Base-by-base conservation (phyloP, 2,329 filamentous ascomycete species). In the Westerdykella aurantiaca region DNA sequence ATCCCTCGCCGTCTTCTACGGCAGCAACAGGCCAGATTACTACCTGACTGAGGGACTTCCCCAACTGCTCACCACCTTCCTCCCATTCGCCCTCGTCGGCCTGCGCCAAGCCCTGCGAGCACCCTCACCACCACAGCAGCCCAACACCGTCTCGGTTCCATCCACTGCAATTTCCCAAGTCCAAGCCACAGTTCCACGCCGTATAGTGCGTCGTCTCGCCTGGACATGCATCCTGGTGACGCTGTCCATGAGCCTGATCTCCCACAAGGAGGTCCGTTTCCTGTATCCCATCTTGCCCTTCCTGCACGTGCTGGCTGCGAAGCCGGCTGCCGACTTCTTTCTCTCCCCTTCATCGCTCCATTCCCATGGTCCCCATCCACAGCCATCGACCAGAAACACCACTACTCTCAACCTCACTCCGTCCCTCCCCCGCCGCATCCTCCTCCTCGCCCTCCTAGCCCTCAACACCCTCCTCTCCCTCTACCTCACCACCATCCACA, bases 181-280 rank as follows among this genome's bases (percentile, higher is more conserved):
- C 25, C 4, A 29, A 12, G 38, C 11, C 16, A 5, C 38, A 34
- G 44, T 48, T 22, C 37, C 45, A 22, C 46, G 44, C 21, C 47
- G 37, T 14, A 54, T 62, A 25, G 47, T 63, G n/a, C 16, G 48
- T 13, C 51, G 57, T 31, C 56, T 69, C 13, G 57, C 63, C 37
- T 66, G 58, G 51, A 63, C 63, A 23, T 72, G 80, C 6, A 74
- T 84, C 34, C 50, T 83, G 43, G 67, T 80, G 23, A 85, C 83
- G 45, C 69, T 86, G 9, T 63, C 70, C 1, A 76, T 97, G 29
- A 95, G 88, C 1, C 61, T 86, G 38, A 86, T 97, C 53, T 82
- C 88, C 1, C 93, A 98, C 71, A 98, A 98, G 67, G 93, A 98
- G 74, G 87, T 95, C 56, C 88, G 93, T 58, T 98, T 98, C 72